Percentiles rank a stretch among this genome's conserved stretches.
These are phyloP conservation scores for Reticulascus tulasneorum DNA, from an alignment of 2,329 filamentous ascomycete species.

Conservation along the genomic window DNA sequence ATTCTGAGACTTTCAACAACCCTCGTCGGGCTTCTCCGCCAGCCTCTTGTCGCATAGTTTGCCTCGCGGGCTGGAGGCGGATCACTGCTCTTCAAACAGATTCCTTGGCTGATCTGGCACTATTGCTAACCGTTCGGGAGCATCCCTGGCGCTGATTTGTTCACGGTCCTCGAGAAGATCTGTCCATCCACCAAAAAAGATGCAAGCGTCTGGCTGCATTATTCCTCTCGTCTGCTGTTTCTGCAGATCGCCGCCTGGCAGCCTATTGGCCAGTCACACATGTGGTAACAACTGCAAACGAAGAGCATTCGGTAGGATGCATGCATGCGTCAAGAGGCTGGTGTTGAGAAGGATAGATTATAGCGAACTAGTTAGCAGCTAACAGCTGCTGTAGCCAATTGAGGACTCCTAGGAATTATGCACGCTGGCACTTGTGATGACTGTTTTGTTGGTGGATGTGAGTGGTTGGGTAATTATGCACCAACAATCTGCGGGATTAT, in stretches of 20 bases:
- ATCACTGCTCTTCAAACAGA: constrained; percentile 9
- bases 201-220: constrained; percentile 11
- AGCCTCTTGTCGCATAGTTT: constrained; percentile 20
- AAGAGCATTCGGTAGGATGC: no score
- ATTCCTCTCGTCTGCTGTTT: constrained; percentile 6
- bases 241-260: neutral
- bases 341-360: no score
- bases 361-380: constrained; percentile 1
- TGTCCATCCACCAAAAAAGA: constrained; percentile 1
- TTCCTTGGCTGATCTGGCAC: constrained; percentile 8
- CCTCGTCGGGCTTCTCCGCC: constrained; percentile 15
- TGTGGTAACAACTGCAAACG: no score
- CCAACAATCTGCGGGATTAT: no score
- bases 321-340: constrained; percentile 10
- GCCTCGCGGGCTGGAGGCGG: constrained; percentile 16
- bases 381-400: constrained; percentile 1
- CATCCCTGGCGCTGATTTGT: constrained; percentile 6
- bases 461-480: constrained; percentile 15
- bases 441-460: constrained; percentile 2
- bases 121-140: constrained; percentile 7
- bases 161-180: constrained; percentile 4
- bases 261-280: no score
- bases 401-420: neutral
- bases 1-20: constrained; percentile 15
- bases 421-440: neutral